Percentiles rank a stretch among this genome's conserved stretches.
phyloP scores from a whole-genome alignment of 164 flowering plant genomes.

The Warburgia ugandensis region DNA sequence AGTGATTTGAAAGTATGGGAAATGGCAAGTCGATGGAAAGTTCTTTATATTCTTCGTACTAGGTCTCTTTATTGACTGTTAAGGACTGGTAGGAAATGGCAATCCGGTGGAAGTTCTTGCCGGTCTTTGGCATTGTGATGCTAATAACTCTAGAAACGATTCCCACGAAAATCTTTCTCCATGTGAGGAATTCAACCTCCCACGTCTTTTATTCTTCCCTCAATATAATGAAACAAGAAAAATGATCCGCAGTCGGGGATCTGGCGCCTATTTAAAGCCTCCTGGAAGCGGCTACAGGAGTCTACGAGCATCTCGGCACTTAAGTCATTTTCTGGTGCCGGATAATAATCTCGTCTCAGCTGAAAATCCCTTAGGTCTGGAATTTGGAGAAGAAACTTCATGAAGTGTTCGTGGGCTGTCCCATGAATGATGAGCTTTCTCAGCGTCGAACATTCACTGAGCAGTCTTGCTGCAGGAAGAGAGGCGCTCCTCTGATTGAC shows the following conservation, averaged over 20 bases:
- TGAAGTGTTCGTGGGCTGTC: slow-evolving; percentile 82
- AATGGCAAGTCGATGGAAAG: too few relatives aligned
- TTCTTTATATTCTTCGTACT: too few relatives aligned
- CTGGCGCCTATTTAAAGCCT: slow-evolving; percentile 42
- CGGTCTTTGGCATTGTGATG: too few relatives aligned
- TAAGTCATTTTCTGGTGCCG: slow-evolving; percentile 97
- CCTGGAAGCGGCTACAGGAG: slow-evolving; percentile 80
- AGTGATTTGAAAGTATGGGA: too few relatives aligned
- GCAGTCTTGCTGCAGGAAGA: slow-evolving; percentile 74
- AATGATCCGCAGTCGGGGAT: slow-evolving; percentile 41
- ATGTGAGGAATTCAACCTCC: too few relatives aligned
- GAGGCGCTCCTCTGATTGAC: slow-evolving; percentile 80
- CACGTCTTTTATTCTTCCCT: too few relatives aligned
- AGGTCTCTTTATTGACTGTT: too few relatives aligned
- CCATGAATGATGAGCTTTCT: slow-evolving; percentile 95
- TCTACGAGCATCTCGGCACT: slow-evolving; percentile 89
- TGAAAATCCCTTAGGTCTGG: slow-evolving; percentile 76
- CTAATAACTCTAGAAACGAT: too few relatives aligned
- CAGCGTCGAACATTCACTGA: slow-evolving; percentile 46
- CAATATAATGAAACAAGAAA: neutral
- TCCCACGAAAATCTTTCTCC: too few relatives aligned
- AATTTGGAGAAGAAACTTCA: slow-evolving; percentile 53
- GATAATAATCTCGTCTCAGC: slow-evolving; percentile 86
- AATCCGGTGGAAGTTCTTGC: too few relatives aligned
- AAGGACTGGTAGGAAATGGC: too few relatives aligned